Base-by-base conservation (phyloP, 2,329 filamentous ascomycete species). In the Pyricularia sp. region DNA sequence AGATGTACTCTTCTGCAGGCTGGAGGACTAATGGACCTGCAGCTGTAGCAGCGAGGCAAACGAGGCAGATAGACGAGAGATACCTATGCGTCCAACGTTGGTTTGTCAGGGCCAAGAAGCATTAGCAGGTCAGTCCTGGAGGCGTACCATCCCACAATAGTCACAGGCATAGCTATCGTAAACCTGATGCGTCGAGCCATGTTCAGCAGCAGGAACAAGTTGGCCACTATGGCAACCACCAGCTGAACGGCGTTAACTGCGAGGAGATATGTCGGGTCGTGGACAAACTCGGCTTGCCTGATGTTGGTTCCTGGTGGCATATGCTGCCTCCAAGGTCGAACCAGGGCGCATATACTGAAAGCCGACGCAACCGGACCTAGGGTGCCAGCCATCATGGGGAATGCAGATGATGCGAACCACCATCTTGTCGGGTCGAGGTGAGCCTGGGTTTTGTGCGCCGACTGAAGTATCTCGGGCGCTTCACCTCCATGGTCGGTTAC, bases 321-420 rank as follows among this genome's bases (percentile, higher is more conserved):
- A 66, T 82, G 81, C 76, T 90, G 86, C 70, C 92, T 84, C 94
- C 93, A 97, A 26, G 87, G 87, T 31, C 88, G 89, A 1, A 92
- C 92, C n/a, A 97, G 83, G 9, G 93, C 92, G 71, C 91, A 93
- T 70, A 97, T 93, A 69, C 91, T 94, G 78, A 95, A 91, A 33
- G 95, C 89, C 69, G 94, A 97, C 2, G 94, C 94, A 11, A 97
- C 86, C 0, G 94, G 94, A 0, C 92, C 93, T 2, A 95, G 85
- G 0, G 93, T 93, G 42, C 92, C 93, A 2, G 93, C 92, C 12
- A 95, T 85, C 76, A 97, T 87, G 36, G 91, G 92, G 71, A 94
- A 89, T 11, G 85, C 86, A 1, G 87, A 86, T 2, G 86, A 87
- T 30, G 86, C 83, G 73, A 89, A 84, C 86, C 86, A 90, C 86